Conservation (phyloP, 305 asterid genomes). For the Plantago coronopus region DNA sequence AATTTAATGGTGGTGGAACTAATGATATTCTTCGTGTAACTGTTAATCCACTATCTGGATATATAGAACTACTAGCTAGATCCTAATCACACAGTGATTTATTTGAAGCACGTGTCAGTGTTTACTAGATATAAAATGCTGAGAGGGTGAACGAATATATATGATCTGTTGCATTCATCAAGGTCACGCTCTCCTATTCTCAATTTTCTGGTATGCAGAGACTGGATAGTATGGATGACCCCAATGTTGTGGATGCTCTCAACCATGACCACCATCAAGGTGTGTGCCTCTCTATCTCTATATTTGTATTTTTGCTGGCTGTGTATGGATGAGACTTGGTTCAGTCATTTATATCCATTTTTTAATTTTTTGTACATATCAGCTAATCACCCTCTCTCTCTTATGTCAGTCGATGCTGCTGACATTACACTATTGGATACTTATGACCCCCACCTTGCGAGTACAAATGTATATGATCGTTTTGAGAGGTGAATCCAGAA, state of each 20-base stretch:
- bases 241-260: slow-evolving; percentile 36
- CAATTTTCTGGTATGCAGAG: slow-evolving; percentile 40
- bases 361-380: slow-evolving; percentile 9
- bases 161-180: slow-evolving; percentile 15
- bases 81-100: neutral
- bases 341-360: slow-evolving; percentile 13
- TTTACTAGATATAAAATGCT: too few relatives aligned
- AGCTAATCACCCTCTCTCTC: slow-evolving; percentile 23
- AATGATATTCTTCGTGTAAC: neutral
- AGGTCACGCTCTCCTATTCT: neutral
- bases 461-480: slow-evolving; percentile 45
- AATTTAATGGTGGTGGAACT: neutral
- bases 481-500: slow-evolving; percentile 65
- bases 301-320: slow-evolving; percentile 1
- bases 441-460: slow-evolving; percentile 44
- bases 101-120: neutral
- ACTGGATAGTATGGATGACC: slow-evolving; percentile 63
- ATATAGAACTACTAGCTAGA: neutral
- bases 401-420: slow-evolving; percentile 63
- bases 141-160: neutral
- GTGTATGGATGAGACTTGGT: slow-evolving; percentile 4
- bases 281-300: slow-evolving; percentile 23
- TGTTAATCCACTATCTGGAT: neutral
- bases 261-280: slow-evolving; percentile 75
- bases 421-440: slow-evolving; percentile 65